phyloP scores from a whole-genome alignment of 2,329 filamentous ascomycete species.

The Pseudogymnoascus sp. region DNA sequence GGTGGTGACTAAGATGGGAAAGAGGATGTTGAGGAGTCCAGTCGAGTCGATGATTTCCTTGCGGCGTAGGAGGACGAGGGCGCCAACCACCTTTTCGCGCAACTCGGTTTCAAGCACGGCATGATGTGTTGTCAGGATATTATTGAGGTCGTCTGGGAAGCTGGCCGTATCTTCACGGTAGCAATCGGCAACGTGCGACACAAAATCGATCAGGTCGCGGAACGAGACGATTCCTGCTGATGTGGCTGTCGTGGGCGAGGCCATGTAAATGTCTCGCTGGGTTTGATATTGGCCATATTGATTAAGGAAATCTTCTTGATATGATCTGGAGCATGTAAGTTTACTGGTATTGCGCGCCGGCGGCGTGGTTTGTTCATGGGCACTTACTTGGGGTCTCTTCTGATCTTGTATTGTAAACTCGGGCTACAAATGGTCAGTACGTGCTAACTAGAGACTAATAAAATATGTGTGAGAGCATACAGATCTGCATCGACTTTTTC shows the following conservation, averaged over 20 bases:
- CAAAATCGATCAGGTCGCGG: slow-evolving; percentile 85
- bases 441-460: slow-evolving; percentile 7
- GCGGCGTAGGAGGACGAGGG: slow-evolving; percentile 75
- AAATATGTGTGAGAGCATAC: slow-evolving; percentile 33
- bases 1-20: slow-evolving; percentile 87
- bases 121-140: slow-evolving; percentile 77
- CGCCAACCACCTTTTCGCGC: slow-evolving; percentile 89
- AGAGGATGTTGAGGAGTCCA: slow-evolving; percentile 79
- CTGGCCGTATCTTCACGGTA: slow-evolving; percentile 72
- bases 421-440: slow-evolving; percentile 44
- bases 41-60: slow-evolving; percentile 89
- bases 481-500: slow-evolving; percentile 93
- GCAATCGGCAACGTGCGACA: slow-evolving; percentile 88
- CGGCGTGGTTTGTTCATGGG: not conserved
- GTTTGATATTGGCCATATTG: slow-evolving; percentile 90
- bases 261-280: slow-evolving; percentile 84
- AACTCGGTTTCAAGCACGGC: slow-evolving; percentile 74
- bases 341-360: not conserved
- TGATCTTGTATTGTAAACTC: slow-evolving; percentile 86
- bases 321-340: slow-evolving; percentile 51
- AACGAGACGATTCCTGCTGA: slow-evolving; percentile 76
- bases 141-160: slow-evolving; percentile 75
- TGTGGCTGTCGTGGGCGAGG: slow-evolving; percentile 70
- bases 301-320: slow-evolving; percentile 79
- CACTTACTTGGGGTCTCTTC: slow-evolving; percentile 69